Base-by-base conservation (phyloP, 306 rosid species). In the Trifolium dubium region DNA sequence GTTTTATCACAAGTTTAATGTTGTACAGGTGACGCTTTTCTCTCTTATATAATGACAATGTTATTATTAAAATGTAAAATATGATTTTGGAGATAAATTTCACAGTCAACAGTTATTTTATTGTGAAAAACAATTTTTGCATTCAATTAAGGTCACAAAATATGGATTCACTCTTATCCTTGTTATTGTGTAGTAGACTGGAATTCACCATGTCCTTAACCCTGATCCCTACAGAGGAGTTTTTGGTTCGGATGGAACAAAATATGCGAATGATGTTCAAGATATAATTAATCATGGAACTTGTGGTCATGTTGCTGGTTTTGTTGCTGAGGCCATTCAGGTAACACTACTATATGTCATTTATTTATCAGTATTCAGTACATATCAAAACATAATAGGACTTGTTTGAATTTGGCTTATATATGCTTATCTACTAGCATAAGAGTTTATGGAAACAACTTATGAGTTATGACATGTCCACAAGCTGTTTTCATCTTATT, bases 181-280 rank as follows among this genome's bases (percentile, higher is more conserved):
- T 68, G 72, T 39, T 31, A 59, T 43, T 74, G 63, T n/a, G 65
- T 37, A 60, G 74, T 82, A 84, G 88, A 77, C 66, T 65, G 88
- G 85, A 81, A 47, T 51, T 70, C 88, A 84, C 58, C 88, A 81
- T 71, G 81, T 60, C 79, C 81, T 84, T 69, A 84, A 81, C 15
- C 88, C 85, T 8, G 88, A 84, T 30, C 81, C 82, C 29, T 84
- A 84, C 40, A 63, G 85, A 70, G 88, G 88, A 17, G 83, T 74
- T 11, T 84, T 84, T 29, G 85, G 88, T 51, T 77, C 80, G 10
- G 83, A 81, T 43, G 88, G 85, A 70, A 47, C 56, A 17, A 81
- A 77, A 67, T 84, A 84, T 65, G 83, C 88, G 13, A 51, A 74
- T 60, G 83, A 84, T 74, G 83, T 81, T 51, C 88, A 81, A 81